A percentile compares a stretch with the other conserved stretches of the same genome.
Conservation (phyloP, 2,329 filamentous ascomycete species). For the Phoma sp. region DNA sequence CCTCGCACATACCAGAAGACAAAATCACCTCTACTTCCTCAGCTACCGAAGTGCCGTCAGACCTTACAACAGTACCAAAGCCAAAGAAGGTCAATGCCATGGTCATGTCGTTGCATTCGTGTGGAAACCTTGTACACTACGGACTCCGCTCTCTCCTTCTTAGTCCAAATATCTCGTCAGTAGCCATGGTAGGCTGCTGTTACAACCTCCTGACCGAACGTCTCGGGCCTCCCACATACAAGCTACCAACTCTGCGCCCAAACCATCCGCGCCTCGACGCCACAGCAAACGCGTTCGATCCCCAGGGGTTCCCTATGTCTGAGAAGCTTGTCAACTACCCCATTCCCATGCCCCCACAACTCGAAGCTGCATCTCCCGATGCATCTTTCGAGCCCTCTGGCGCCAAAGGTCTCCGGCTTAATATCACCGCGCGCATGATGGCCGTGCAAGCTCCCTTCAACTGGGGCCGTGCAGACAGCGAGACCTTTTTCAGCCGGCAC, state of each 20-base stretch:
- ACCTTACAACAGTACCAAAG: conserved; percentile 40
- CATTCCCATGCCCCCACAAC: conserved; percentile 20
- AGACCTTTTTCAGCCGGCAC: conserved; percentile 88
- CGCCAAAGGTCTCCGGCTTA: conserved; percentile 73
- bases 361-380: not conserved
- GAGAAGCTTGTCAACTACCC: conserved; percentile 64
- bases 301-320: conserved; percentile 94
- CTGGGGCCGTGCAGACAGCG: conserved; percentile 83
- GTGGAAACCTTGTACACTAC: conserved; percentile 95
- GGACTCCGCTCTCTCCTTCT: conserved; percentile 84
- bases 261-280: conserved; percentile 71
- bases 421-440: conserved; percentile 98
- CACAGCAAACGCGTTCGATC: conserved; percentile 77
- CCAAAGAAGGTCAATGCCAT: conserved; percentile 63
- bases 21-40: conserved; percentile 34
- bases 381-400: conserved; percentile 4
- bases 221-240: conserved; percentile 84
- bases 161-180: conserved; percentile 84
- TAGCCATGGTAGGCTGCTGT: conserved; percentile 96
- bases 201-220: conserved; percentile 96
- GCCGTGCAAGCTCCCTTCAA: conserved; percentile 94
- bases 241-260: conserved; percentile 77
- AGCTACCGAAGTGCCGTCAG: conserved; percentile 28
- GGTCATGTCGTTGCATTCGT: conserved; percentile 95
- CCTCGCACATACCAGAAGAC: conserved; percentile 36